A percentile compares a stretch with the other conserved stretches of the same genome.
Evolutionary conservation across 306 rosid genomes (phyloP).

Genomic region (Geum urbanum): DNA sequence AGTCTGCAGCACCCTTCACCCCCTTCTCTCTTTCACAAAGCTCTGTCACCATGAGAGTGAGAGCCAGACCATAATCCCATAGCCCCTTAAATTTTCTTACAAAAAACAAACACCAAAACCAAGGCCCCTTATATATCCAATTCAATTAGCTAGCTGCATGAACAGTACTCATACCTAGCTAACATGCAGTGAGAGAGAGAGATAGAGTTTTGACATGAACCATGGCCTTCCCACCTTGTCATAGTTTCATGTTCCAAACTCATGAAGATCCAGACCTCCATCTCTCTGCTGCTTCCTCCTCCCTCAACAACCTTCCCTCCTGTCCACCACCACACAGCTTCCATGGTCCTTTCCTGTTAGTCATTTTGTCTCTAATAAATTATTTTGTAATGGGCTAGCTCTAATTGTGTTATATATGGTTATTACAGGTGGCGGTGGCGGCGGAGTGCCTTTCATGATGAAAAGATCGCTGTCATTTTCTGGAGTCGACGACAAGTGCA

Average conservation of each 20-base stretch:
- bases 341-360: constrained; percentile 36
- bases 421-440: constrained; percentile 15
- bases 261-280: constrained; percentile 52
- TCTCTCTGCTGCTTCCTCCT: constrained; percentile 15
- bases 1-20: constrained; percentile 58
- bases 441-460: constrained; percentile 55
- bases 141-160: constrained; percentile 9
- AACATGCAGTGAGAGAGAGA: constrained; percentile 3
- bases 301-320: constrained; percentile 43
- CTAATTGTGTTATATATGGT: neutral
- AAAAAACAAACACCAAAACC: constrained; percentile 2
- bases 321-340: constrained; percentile 55
- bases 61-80: constrained; percentile 58
- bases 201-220: neutral
- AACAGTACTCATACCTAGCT: constrained; percentile 3
- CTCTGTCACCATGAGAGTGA: constrained; percentile 90
- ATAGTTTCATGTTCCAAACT: constrained; percentile 68
- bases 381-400: neutral
- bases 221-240: constrained; percentile 74
- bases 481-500: constrained; percentile 50
- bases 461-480: constrained; percentile 90
- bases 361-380: neutral
- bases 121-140: neutral
- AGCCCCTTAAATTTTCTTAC: constrained; percentile 26
- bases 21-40: constrained; percentile 42